Base-by-base conservation (phyloP, 305 asterid genomes). In the Fraxinus floribunda region DNA sequence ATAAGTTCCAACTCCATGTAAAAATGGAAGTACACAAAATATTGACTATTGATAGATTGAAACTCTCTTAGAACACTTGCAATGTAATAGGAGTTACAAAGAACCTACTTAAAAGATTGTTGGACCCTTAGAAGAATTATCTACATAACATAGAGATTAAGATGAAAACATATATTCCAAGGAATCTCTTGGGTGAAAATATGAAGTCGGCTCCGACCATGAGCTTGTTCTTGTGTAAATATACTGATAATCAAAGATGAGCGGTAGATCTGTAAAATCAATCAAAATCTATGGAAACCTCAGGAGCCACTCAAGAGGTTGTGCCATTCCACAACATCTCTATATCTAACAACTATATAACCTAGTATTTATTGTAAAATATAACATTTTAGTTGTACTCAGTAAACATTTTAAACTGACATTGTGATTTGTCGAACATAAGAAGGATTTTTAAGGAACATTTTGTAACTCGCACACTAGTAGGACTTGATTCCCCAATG, bases 211-310 rank as follows among this genome's bases (percentile, higher is more conserved):
- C n/a, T 74, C 79, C 10, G 18, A 62, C 64, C 78, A 62, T 2
- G 46, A 60, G 82, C 66, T 64, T 64, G 76, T 80, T 82, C 78
- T n/a, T 77, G 68, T 74, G 72, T 68, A 44, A 8, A 22, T 44
- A 52, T 60, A 38, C 76, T 32, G 44, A 80, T 66, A 30, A 78
- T 68, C 18, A 20, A 73, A 4, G 24, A 78, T 75, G 76, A 60
- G 30, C 16, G 15, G 55, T 20, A 78, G 18, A 75, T 32, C 13
- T 22, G 55, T 29, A 11, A 5, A 5, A 72, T 46, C 74, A 24
- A 75, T 46, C 34, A 68, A 60, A 46, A 44, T 39, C 55, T 22
- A 46, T 9, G 57, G 82, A 83, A 78, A 66, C 77, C 22, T 57
- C 62, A 81, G 55, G 68, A 20, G 77, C 66, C 52, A 71, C 46